phyloP scores from a whole-genome alignment of 1,284 basidiomycete genomes.

The Tilletia indica region DNA sequence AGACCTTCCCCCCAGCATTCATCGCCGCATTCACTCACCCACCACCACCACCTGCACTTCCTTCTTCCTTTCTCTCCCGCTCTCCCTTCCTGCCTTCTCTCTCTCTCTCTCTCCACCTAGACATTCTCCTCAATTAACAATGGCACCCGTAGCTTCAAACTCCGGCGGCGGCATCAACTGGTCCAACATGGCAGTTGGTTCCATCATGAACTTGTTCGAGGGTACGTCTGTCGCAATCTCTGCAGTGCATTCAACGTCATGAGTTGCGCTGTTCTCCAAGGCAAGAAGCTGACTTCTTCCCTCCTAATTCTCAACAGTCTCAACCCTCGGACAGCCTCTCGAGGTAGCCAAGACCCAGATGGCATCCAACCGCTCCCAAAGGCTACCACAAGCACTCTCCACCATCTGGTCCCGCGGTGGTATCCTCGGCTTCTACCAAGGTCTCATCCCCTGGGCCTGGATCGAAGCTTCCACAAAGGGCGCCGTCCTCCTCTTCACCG shows the following conservation, averaged over 20 bases:
- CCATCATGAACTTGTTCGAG: slow-evolving; percentile 69
- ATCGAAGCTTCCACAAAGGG: slow-evolving; percentile 99
- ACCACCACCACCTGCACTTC: no score
- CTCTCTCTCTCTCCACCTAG: not conserved
- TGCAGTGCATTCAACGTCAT: slow-evolving; percentile 42
- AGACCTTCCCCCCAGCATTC: no score
- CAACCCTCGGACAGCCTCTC: slow-evolving; percentile 94
- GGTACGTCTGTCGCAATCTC: slow-evolving; percentile 61
- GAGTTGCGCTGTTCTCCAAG: slow-evolving; percentile 30
- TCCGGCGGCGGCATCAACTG: slow-evolving; percentile 78
- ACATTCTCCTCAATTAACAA: slow-evolving; percentile 34
- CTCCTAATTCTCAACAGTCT: slow-evolving; percentile 65
- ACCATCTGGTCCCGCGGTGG: slow-evolving; percentile 92
- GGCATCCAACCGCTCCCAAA: slow-evolving; percentile 64
- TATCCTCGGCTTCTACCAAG: slow-evolving; percentile 89
- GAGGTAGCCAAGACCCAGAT: slow-evolving; percentile 88
- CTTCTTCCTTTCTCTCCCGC: not conserved
- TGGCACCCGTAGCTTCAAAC: slow-evolving; percentile 64
- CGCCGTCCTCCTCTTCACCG: slow-evolving; percentile 90
- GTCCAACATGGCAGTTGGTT: slow-evolving; percentile 98
- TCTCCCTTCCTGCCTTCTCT: not conserved
- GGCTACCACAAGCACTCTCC: slow-evolving; percentile 80
- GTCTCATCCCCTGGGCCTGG: slow-evolving; percentile 98
- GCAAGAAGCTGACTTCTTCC: not conserved
- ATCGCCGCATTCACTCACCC: no score